Conservation (phyloP, 2,329 filamentous ascomycete genomes). For the Calcarisporium arbuscula region DNA sequence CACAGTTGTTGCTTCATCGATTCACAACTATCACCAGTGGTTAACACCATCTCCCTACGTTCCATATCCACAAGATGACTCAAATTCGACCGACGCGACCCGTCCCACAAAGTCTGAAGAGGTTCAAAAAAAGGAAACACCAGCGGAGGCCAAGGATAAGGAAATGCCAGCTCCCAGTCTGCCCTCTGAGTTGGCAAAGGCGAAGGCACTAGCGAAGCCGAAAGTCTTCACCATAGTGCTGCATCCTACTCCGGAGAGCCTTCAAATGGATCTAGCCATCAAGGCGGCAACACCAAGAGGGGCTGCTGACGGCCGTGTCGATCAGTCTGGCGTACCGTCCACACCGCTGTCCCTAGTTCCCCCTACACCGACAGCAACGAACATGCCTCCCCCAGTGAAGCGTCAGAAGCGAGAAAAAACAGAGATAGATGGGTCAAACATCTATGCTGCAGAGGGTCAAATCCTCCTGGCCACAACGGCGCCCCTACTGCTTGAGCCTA, state of each 20-base stretch:
- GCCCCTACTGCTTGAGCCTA: conserved; percentile 72
- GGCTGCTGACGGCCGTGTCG: conserved; percentile 25
- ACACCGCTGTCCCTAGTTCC: conserved; percentile 57
- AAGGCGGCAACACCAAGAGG: conserved; percentile 65
- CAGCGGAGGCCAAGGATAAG: conserved; percentile 43
- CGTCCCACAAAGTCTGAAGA: conserved; percentile 28
- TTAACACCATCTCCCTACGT: conserved; percentile 84
- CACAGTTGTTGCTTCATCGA: conserved; percentile 66
- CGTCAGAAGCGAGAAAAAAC: conserved; percentile 64
- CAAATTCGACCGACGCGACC: conserved; percentile 23
- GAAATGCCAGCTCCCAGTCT: conserved; percentile 50
- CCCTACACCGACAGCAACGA: conserved; percentile 54
- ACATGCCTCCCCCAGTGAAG: conserved; percentile 56
- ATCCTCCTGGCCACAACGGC: conserved; percentile 68
- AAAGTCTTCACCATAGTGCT: conserved; percentile 74
- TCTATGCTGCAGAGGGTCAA: conserved; percentile 69
- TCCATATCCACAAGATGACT: conserved; percentile 61
- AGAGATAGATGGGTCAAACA: conserved; percentile 68
- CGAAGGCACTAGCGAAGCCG: conserved; percentile 40
- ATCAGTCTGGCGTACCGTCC: conserved; percentile 48
- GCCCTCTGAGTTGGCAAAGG: conserved; percentile 34
- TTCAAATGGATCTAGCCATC: conserved; percentile 69
- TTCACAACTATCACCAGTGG: conserved; percentile 88
- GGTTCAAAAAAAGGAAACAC: conserved; percentile 18
- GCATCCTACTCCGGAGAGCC: conserved; percentile 71